Conservation (phyloP, 2,329 filamentous ascomycete species). For the Hysterium pulicare region DNA sequence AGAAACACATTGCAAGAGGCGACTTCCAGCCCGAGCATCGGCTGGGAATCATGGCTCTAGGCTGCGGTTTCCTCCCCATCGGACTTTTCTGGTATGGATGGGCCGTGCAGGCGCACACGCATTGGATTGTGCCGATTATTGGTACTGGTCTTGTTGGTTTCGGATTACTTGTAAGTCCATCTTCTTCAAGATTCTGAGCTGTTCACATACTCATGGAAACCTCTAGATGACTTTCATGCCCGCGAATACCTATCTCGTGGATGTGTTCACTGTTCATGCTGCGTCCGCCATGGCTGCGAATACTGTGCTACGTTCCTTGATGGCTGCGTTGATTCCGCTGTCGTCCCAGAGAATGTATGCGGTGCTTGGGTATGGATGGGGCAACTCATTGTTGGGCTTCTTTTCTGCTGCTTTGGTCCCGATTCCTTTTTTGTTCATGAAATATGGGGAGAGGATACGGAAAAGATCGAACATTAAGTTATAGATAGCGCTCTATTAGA, state of each 20-base stretch:
- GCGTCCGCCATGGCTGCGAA: constrained; percentile 41
- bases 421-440: constrained; percentile 36
- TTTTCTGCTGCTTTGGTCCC: constrained; percentile 26
- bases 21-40: constrained; percentile 36
- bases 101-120: constrained; percentile 28
- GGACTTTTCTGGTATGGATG: constrained; percentile 40
- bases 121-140: constrained; percentile 36
- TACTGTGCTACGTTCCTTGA: constrained; percentile 37
- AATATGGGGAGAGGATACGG: constrained; percentile 31
- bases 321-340: constrained; percentile 40
- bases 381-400: constrained; percentile 37
- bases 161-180: constrained; percentile 31
- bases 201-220: background rate
- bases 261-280: constrained; percentile 28
- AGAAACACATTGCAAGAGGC: constrained; percentile 26
- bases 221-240: constrained; percentile 37
- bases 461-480: constrained; percentile 21
- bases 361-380: constrained; percentile 39
- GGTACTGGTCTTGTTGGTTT: constrained; percentile 34
- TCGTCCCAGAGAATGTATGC: constrained; percentile 39
- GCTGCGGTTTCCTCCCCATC: constrained; percentile 31
- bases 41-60: constrained; percentile 30
- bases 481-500: background rate
- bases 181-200: constrained; percentile 26
- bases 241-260: constrained; percentile 28